phyloP scores from a whole-genome alignment of 129 eudicot species.

The Pseudognaphalium luteoalbum region DNA sequence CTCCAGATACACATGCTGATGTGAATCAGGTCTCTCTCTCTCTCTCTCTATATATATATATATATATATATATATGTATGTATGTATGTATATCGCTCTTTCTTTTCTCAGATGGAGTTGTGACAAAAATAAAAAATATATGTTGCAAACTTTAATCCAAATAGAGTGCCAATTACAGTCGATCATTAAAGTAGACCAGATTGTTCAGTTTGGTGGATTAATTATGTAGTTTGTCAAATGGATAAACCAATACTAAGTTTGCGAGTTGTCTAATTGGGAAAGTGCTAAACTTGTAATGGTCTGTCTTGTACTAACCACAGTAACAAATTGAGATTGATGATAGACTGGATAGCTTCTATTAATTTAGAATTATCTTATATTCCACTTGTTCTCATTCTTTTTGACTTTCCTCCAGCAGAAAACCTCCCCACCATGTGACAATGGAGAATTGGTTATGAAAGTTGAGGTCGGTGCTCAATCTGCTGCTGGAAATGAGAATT shows the following conservation, averaged over 20 bases:
- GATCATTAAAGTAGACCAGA: neutral
- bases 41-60: neutral
- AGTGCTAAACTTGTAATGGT: neutral
- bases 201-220: neutral
- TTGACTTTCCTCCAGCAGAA: conserved; percentile 14
- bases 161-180: neutral
- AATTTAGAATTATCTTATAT: neutral
- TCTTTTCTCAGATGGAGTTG: too few species aligned
- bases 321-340: conserved; percentile 8
- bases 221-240: neutral
- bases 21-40: conserved; percentile 22
- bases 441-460: conserved; percentile 15
- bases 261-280: conserved; percentile 5
- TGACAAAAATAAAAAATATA: too few species aligned
- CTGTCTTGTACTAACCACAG: neutral
- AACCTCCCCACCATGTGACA: conserved; percentile 7
- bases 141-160: neutral
- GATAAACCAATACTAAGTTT: neutral
- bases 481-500: conserved; percentile 11
- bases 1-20: conserved; percentile 10
- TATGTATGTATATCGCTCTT: too few species aligned
- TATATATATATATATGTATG: too few species aligned
- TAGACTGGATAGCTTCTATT: conserved; percentile 8
- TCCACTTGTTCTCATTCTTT: neutral
- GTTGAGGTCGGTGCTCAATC: conserved; percentile 10